A percentile compares a stretch with the other conserved stretches of the same genome.
Conservation (phyloP, 306 rosid species). For the Canavalia gladiata region DNA sequence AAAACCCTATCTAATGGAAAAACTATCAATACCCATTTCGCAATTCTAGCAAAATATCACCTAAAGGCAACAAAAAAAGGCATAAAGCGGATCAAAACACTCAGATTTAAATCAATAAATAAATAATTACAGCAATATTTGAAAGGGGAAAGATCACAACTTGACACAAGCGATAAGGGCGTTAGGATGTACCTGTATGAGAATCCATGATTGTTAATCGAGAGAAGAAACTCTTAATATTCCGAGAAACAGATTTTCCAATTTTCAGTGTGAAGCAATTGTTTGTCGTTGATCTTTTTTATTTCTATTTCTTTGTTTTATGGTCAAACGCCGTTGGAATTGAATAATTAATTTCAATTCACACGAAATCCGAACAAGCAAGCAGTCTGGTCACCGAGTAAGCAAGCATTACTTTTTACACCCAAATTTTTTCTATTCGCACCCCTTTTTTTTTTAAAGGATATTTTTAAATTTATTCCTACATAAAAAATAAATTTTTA, state of each 20-base stretch:
- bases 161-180: neutral
- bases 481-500: no score
- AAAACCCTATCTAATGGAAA: conserved; percentile 31
- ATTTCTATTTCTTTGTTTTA: neutral
- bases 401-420: no score
- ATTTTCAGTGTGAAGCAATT: neutral
- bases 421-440: no score
- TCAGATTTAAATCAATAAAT: neutral
- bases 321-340: neutral
- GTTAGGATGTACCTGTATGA: neutral
- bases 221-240: conserved; percentile 21
- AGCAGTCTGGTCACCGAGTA: neutral
- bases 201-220: conserved; percentile 2
- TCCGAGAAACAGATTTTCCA: neutral
- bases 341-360: neutral
- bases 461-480: no score
- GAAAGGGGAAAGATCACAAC: neutral
- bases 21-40: conserved; percentile 41
- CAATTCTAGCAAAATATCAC: conserved; percentile 49
- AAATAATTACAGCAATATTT: conserved; percentile 6
- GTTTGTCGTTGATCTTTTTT: neutral
- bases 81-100: neutral
- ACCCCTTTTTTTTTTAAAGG: no score
- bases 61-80: conserved; percentile 22
- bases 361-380: neutral